Base-by-base conservation (phyloP, 495 filamentous ascomycete species). In the Aspergillus olivimuriae region DNA sequence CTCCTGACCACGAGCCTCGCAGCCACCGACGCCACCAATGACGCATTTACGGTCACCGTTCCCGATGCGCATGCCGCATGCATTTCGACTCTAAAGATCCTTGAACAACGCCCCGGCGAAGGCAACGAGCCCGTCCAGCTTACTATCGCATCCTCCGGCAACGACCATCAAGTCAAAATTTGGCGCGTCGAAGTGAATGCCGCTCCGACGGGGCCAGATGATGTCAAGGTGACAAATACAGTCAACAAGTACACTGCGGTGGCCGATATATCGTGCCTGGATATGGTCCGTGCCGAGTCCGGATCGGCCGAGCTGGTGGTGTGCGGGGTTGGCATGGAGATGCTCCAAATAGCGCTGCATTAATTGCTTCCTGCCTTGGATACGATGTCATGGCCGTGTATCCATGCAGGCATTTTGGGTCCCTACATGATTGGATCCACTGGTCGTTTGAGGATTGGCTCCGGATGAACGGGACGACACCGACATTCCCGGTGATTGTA, bases 21-120 rank as follows among this genome's bases (percentile, higher is more conserved):
- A 4, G 32, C 33, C 9, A 24, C 36, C 22, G 50, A 50, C 20
- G 21, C 23, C 11, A 43, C 36, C 16, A 39, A 44, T n/a, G 23
- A 28, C 7, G 48, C 63, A n/a, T 57, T 52, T 33, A 78, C 78
- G 9, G 57, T 78, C 1, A 67, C 85, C 0, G 65, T 95, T 8
- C 74, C 73, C 16, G 72, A 79, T 15, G 89, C 90, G 0, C 92
- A 98, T 62, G 81, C 87, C 2, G 82, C 87, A 0, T 87, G 87
- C 0, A 66, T 95, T 0, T 92, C 86, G 0, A 81, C 82, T 0
- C 47, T 90, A 0, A 69, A 72, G 4, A 53, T 80, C 10, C 46
- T 86, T 19, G 37, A 33, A 11, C 40, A 48, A 12, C 26, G 41
- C 2, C 16, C 39, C 22, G 44, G 34, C 30, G 24, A 39, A 9